A percentile compares a stretch with the other conserved stretches of the same genome.
phyloP scores from a whole-genome alignment of 495 filamentous ascomycete species.

The Baudoinia panamericana region DNA sequence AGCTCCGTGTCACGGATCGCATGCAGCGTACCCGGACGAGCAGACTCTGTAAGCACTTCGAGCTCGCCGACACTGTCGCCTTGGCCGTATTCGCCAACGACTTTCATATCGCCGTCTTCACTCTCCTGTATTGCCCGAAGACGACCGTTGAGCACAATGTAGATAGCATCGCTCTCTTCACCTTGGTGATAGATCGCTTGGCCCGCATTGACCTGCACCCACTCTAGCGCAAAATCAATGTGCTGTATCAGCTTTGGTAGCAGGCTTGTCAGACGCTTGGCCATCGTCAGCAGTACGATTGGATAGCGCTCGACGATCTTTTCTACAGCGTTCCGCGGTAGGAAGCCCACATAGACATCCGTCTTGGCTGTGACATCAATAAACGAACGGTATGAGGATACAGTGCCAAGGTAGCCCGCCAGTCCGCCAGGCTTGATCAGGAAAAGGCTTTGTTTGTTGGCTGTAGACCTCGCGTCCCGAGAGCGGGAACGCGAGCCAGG shows the following conservation, averaged over 20 bases:
- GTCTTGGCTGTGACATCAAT: constrained; percentile 95
- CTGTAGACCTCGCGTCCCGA: constrained; percentile 30
- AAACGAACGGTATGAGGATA: constrained; percentile 90
- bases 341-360: constrained; percentile 94
- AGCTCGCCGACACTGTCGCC: constrained; percentile 95
- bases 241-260: constrained; percentile 86
- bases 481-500: constrained; percentile 16
- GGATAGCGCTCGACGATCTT: constrained; percentile 85
- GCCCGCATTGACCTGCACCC: constrained; percentile 90
- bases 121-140: constrained; percentile 67
- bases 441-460: constrained; percentile 55
- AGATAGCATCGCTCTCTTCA: constrained; percentile 96
- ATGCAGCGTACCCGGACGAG: constrained; percentile 75
- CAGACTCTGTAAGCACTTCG: constrained; percentile 91
- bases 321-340: constrained; percentile 75
- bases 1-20: constrained; percentile 94
- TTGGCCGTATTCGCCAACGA: constrained; percentile 87
- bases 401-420: constrained; percentile 83
- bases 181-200: constrained; percentile 88
- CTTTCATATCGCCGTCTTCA: constrained; percentile 67
- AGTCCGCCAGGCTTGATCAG: constrained; percentile 91
- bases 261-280: constrained; percentile 79
- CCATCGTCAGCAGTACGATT: constrained; percentile 85
- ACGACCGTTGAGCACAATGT: constrained; percentile 90
- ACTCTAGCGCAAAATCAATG: constrained; percentile 95